Percentiles rank a stretch among this genome's conserved stretches.
phyloP scores from a whole-genome alignment of 202 grass and related monocot genomes.

The Musa balbisiana region DNA sequence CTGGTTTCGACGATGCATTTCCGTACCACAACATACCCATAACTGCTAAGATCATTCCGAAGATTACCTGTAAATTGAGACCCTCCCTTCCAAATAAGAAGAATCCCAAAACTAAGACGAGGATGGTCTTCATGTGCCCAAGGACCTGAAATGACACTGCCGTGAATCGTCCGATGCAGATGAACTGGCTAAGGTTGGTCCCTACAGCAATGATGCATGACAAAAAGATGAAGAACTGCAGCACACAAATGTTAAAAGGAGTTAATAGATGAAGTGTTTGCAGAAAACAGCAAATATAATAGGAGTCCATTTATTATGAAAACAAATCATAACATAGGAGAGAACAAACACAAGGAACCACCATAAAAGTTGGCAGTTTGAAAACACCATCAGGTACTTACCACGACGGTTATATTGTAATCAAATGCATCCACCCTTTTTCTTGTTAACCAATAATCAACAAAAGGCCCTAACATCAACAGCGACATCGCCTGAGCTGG shows the following conservation, averaged over 20 bases:
- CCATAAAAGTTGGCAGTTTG: no score
- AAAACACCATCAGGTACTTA: not conserved
- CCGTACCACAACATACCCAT: conserved; percentile 97
- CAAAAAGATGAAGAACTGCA: conserved; percentile 69
- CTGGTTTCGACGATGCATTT: conserved; percentile 78
- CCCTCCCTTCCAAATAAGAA: conserved; percentile 93
- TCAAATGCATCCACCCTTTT: conserved; percentile 70
- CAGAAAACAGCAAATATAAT: no score
- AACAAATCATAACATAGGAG: no score
- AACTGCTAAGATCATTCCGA: conserved; percentile 89
- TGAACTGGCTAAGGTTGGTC: conserved; percentile 96
- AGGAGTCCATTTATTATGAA: no score
- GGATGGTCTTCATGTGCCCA: conserved; percentile 97
- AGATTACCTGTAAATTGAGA: conserved; percentile 73
- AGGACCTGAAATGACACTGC: conserved; percentile 94
- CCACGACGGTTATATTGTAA: conserved; percentile 12
- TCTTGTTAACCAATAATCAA: conserved; percentile 67
- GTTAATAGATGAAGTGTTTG: not conserved
- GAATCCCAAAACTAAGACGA: conserved; percentile 81
- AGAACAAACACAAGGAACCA: no score
- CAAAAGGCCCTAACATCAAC: conserved; percentile 60
- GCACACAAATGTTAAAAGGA: not conserved
- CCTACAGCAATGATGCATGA: conserved; percentile 91
- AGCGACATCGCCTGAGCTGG: conserved; percentile 74
- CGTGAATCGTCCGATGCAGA: conserved; percentile 91